Base-by-base conservation (phyloP, 176 grass and related monocot species). In the Raddia guianensis region DNA sequence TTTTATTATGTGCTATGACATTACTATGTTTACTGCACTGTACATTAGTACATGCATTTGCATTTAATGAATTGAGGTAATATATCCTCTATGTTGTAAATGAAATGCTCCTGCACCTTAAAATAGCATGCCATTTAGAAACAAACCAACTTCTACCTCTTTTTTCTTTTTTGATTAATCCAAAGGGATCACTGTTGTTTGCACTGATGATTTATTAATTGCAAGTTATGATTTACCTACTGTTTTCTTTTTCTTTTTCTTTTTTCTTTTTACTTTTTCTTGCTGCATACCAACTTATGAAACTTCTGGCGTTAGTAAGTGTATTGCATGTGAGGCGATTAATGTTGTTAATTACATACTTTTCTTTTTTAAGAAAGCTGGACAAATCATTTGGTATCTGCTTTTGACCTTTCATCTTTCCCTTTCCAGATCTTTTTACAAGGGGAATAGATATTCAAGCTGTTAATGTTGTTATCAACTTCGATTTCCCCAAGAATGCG, bases 401-500 rank as follows among this genome's bases (percentile, higher is more conserved):
- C 14, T 67, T 65, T 20, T 87, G 66, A 63, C 12, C 6, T 48
- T 62, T 37, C 59, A 5, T 62, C 9, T 66, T 59, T 74, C 45
- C 62, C 7, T 33, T 70, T 84, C 54, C 90, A 95, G 92, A 98
- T 98, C 90, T 94, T 71, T 98, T 98, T 77, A 98, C 92, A 16
- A 95, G 90, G 84, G 95, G 90, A 71, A 98, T 98, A 72, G 95
- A 98, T 89, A 98, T 98, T 71, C 95, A 98, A 85, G 95, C 90
- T 75, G 92, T 98, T 63, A 95, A 95, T 98, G 95, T 98, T 84
- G 95, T 98, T n/a, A 98, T 98, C 74, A 95, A 95, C 76, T 98
- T 98, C 80, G 88, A 93, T 89, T 98, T 98, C 76, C 95, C 95
- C 8, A 98, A 91, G 82, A 98, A 82, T 12, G 78, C 90, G 16